These are phyloP conservation scores for Mucor irregularis DNA, from an alignment of 371 early-diverging fungal genomes.

Conservation along the genomic window DNA sequence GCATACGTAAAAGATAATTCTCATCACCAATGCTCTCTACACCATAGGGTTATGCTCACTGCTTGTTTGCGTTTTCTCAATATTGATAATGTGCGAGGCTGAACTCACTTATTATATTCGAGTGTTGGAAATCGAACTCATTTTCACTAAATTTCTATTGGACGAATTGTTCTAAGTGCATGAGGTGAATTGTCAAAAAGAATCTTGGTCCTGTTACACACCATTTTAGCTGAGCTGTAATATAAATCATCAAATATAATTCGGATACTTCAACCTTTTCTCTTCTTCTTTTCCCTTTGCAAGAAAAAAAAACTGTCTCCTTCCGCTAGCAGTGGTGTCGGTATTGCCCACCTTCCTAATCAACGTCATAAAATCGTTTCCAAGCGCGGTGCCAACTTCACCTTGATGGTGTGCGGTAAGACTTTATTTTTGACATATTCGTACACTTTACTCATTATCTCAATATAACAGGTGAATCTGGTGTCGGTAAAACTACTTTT, in stretches of 20 bases:
- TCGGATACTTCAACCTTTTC: not conserved
- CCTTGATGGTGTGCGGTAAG: conserved; percentile 93
- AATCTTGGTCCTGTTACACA: conserved; percentile 12
- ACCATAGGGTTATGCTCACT: too few relatives aligned
- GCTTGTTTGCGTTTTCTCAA: too few relatives aligned
- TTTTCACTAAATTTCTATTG: conserved; percentile 10
- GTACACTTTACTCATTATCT: not conserved
- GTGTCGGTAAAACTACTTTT: conserved; percentile 77
- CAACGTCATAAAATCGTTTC: conserved; percentile 92
- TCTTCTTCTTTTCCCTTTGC: not conserved
- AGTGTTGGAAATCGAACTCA: too few relatives aligned
- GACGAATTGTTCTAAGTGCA: conserved; percentile 3
- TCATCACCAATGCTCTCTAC: too few relatives aligned
- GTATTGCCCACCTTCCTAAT: conserved; percentile 96
- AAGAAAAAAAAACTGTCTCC: conserved; percentile 42
- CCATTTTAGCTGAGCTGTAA: conserved; percentile 12
- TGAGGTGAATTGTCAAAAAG: conserved; percentile 21
- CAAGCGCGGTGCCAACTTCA: conserved; percentile 87
- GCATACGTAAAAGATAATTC: too few relatives aligned
- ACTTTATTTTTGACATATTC: not conserved
- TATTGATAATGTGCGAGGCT: too few relatives aligned
- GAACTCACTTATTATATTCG: too few relatives aligned
- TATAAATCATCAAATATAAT: not conserved
- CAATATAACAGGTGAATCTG: conserved; percentile 36
- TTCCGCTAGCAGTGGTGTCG: conserved; percentile 66